Conservation (phyloP, 768 basidiomycete species). For the Steccherinum ochraceum region DNA sequence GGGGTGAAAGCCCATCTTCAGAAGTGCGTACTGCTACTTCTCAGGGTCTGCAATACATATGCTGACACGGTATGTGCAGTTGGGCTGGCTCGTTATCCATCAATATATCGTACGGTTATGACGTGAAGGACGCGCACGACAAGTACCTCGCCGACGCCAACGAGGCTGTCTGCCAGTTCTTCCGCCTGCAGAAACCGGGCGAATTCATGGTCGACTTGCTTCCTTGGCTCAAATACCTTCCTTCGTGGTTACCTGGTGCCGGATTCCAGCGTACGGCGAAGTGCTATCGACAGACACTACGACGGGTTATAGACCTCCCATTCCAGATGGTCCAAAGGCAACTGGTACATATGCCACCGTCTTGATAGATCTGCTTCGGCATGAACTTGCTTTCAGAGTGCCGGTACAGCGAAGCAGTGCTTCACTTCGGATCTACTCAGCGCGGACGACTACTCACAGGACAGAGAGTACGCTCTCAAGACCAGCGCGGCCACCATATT, state of each 20-base stretch:
- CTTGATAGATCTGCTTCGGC: neutral
- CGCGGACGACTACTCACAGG: neutral
- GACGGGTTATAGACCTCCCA: neutral
- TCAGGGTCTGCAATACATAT: neutral
- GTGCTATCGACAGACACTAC: neutral
- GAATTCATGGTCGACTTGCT: neutral
- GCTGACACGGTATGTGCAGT: no score
- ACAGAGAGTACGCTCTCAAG: neutral
- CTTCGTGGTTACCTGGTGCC: neutral
- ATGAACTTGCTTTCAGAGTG: neutral
- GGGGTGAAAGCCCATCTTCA: neutral
- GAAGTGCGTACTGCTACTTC: neutral
- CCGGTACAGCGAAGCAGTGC: neutral
- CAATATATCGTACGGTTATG: neutral
- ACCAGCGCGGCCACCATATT: neutral
- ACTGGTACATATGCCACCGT: conserved; percentile 2
- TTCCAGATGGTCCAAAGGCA: neutral
- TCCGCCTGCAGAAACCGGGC: neutral
- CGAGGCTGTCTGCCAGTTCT: neutral
- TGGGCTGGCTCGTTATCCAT: neutral
- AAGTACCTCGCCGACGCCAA: neutral
- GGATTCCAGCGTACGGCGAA: neutral
- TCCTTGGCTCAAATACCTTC: neutral
- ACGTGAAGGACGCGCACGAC: neutral
- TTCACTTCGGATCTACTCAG: neutral